Base-by-base conservation (phyloP, 495 filamentous ascomycete species). In the Daldinia bambusicola region DNA sequence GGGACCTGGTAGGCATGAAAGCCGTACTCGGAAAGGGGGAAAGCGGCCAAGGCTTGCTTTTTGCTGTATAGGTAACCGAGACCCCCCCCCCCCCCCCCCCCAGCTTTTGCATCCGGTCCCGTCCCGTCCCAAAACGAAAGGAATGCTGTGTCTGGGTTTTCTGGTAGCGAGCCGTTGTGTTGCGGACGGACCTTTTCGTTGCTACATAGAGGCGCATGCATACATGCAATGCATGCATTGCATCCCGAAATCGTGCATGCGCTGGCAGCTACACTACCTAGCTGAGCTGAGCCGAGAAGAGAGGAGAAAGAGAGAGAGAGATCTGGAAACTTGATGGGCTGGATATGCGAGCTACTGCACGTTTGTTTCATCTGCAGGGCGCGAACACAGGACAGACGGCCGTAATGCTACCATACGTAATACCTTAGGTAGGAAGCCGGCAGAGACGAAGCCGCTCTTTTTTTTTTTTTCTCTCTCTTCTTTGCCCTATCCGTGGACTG, bases 241-340 rank as follows among this genome's bases (percentile, higher is more conserved):
- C 66, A 73, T 55, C 57, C 65, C 61, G 70, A 53, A 55, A 58
- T 69, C 65, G 65, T 65, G 62, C 55, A 57, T n/a, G 62, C 37
- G 34, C 36, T 55, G 36, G 55, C 45, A n/a, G 52, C 26, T 26
- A 26, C 1, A 3, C 26, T 26, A 26, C 26, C 26, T 26, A 26
- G 26, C 26, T 26, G 26, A 26, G 26, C 12, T 10, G 50, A 66
- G 50, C 55, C 51, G 34, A 52, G 26, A 66, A 26, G 26, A 26
- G 26, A 26, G 3, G 3, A 26, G 26, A 26, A 1, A 60, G 41
- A 62, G 3, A 26, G 3, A 26, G 26, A 26, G 3, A 60, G 41
- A 62, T 64, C 34, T 66, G 51, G 40, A 61, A 52, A 58, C 59
- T 67, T 30, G 61, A 55, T 40, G 43, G 43, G 55, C 56, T 68